phyloP scores from a whole-genome alignment of 331 rosid species.

The Quercus phellos region DNA sequence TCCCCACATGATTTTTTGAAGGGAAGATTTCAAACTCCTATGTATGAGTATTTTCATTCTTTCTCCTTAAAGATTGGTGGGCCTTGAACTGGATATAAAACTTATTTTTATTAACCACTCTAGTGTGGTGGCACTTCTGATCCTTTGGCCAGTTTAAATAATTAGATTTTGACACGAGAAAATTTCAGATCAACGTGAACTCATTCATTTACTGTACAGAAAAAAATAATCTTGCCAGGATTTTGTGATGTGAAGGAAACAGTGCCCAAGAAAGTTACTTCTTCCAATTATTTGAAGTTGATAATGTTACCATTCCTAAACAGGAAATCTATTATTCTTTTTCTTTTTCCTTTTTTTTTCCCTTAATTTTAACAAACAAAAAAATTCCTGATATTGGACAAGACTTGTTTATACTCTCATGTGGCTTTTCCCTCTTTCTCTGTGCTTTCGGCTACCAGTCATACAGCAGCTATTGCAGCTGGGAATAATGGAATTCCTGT shows the following conservation, averaged over 20 bases:
- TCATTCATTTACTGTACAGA: no score
- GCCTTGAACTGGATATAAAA: not conserved
- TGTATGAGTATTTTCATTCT: not conserved
- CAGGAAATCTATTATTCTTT: not conserved
- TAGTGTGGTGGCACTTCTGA: not conserved
- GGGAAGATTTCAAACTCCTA: not conserved
- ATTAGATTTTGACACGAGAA: not conserved
- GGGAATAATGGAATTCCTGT: slow-evolving; percentile 98
- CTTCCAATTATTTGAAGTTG: slow-evolving; percentile 16
- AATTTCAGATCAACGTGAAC: no score
- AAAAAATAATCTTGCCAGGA: not conserved
- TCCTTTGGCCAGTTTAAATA: not conserved
- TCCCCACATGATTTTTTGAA: not conserved
- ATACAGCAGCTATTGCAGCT: slow-evolving; percentile 97
- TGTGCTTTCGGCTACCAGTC: slow-evolving; percentile 49
- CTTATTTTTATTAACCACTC: not conserved
- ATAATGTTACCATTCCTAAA: slow-evolving; percentile 3
- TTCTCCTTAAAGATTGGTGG: not conserved
- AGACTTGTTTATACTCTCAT: not conserved
- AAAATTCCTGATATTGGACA: not conserved
- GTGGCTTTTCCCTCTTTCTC: not conserved
- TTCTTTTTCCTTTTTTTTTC: not conserved
- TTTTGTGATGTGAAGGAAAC: no score
- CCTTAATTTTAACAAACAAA: not conserved
- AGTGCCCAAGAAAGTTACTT: not conserved